These are phyloP conservation scores for Cercophora sp. DNA, from an alignment of 495 filamentous ascomycete genomes.

Conservation along the genomic window DNA sequence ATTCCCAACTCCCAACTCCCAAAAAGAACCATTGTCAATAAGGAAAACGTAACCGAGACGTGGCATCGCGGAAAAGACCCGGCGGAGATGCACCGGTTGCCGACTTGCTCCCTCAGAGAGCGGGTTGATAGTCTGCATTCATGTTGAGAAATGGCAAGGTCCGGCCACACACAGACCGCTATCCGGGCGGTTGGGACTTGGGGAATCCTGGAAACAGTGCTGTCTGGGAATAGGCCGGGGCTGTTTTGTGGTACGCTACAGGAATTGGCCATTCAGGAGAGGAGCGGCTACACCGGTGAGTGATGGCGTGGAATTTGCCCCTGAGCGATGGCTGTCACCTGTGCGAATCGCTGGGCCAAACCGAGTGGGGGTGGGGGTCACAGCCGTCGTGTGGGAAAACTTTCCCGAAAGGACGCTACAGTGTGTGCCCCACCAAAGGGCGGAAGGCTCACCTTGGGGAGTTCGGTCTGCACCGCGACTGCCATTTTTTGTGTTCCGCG, in stretches of 20 bases:
- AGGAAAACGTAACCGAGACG: background rate
- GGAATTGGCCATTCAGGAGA: background rate
- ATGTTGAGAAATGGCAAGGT: background rate
- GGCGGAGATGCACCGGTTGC: too few species aligned
- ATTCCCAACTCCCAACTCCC: background rate
- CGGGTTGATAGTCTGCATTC: background rate
- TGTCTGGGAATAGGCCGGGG: constrained; percentile 6
- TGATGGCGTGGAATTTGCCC: background rate
- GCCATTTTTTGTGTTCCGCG: too few species aligned
- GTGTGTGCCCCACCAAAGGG: too few species aligned
- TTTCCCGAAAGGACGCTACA: too few species aligned
- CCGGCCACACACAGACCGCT: background rate
- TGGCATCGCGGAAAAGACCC: too few species aligned
- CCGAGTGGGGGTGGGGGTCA: background rate
- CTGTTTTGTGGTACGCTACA: background rate
- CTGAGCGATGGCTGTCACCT: background rate
- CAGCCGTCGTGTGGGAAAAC: too few species aligned
- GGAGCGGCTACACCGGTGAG: background rate
- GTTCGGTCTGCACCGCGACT: too few species aligned
- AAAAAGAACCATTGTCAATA: background rate
- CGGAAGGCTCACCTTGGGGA: background rate
- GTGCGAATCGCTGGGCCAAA: background rate
- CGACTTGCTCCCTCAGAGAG: too few species aligned
- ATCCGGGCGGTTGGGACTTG: constrained; percentile 4
- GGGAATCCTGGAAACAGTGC: constrained; percentile 3